Base-by-base conservation (phyloP, 2,329 filamentous ascomycete species). In the Fusarium sp. region DNA sequence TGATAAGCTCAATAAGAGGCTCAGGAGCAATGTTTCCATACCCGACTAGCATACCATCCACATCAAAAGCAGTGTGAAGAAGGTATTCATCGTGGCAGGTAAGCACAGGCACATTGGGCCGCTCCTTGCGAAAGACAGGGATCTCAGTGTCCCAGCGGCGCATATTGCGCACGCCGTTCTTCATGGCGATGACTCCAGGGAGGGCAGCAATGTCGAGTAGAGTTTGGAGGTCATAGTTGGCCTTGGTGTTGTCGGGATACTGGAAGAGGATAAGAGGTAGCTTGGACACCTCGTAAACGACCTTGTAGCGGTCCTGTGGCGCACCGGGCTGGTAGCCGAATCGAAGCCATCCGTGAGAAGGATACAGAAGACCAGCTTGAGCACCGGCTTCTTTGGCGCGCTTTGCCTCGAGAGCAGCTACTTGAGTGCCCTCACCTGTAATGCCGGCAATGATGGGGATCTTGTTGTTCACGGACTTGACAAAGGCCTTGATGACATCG, bases 81-180 rank as follows among this genome's bases (percentile, higher is more conserved):
- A 86, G 80, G 66, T 86, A 85, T 71, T 86, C 84, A 68, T 86
- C 84, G 66, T 86, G 84, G 62, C 84, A 86, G 13, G 83, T 84
- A 7, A 86, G 76, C 17, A 86, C 82, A 50, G 84, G 84, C 3
- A 87, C 77, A 3, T 84, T 80, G 1, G 84, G 84, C 7, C 84
- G 80, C 69, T 85, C 77, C 26, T 74, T 73, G 49, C 83, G 81
- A 75, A 87, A 85, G 26, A 86, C 79, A 17, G 84, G 85, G 62
- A 87, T 87, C 73, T 87, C 85, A 0, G 83, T 84, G 52, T 87
- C 84, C 85, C 85, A 87, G 19, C 85, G 82, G n/a, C 83, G 80
- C 84, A 87, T 86, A 74, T 87, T 86, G 54, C 85, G 81, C 11
- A 87, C 85, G 21, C 85, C 85, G 64, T 86, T 87, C 80, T 87